Conservation (phyloP, 768 basidiomycete genomes). For the Tylopilus sp. region DNA sequence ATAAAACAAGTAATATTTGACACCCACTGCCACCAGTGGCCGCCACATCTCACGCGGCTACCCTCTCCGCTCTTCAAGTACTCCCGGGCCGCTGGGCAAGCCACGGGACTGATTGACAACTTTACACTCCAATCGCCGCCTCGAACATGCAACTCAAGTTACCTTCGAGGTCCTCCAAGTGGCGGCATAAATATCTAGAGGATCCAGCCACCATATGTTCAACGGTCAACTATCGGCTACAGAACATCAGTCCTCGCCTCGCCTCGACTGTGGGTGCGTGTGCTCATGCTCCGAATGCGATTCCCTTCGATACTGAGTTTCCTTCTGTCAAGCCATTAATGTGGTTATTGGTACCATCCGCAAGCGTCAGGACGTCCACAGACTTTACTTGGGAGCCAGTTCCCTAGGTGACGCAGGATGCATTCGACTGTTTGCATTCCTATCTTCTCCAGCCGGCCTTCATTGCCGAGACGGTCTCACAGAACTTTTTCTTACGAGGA, state of each 20-base stretch:
- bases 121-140: neutral
- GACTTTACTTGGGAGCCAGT: constrained; percentile 55
- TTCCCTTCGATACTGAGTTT: neutral
- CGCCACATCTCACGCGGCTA: constrained; percentile 11
- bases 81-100: neutral
- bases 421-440: constrained; percentile 49
- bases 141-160: constrained; percentile 28
- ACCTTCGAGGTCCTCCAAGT: constrained; percentile 15
- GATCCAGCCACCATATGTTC: constrained; percentile 33
- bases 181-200: constrained; percentile 23
- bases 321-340: constrained; percentile 42
- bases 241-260: constrained; percentile 27
- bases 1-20: neutral
- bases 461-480: constrained; percentile 39
- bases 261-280: constrained; percentile 27
- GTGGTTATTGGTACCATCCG: constrained; percentile 46
- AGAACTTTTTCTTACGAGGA: constrained; percentile 57
- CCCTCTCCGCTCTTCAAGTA: constrained; percentile 3
- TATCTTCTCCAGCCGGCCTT: constrained; percentile 46
- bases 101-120: neutral
- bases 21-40: neutral
- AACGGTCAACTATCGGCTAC: constrained; percentile 16
- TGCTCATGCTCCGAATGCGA: neutral
- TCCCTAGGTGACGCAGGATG: constrained; percentile 57
- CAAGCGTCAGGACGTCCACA: constrained; percentile 45